A percentile compares a stretch with the other conserved stretches of the same genome.
phyloP scores from a whole-genome alignment of 83 land plant genomes.

The Picea mariana region DNA sequence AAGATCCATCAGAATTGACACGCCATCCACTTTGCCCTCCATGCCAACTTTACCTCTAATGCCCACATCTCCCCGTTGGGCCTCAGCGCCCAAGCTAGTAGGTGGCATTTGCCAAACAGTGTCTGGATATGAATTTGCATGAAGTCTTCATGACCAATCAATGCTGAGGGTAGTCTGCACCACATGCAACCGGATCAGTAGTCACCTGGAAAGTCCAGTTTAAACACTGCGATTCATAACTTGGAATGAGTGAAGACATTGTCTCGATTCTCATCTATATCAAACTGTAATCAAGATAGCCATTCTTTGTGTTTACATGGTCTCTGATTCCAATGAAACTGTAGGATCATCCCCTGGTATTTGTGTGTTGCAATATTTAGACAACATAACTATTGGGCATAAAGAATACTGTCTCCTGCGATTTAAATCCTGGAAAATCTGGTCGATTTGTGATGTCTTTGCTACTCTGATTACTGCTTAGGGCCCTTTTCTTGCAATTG shows the following conservation, averaged over 20 bases:
- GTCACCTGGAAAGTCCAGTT: background rate
- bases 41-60: no score
- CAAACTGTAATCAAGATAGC: background rate
- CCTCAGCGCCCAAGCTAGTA: no score
- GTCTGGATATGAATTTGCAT: background rate
- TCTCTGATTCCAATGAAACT: background rate
- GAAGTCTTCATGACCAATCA: background rate
- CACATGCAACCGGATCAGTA: background rate
- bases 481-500: background rate
- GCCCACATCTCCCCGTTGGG: no score
- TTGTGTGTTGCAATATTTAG: no score
- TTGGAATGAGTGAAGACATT: background rate
- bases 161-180: background rate
- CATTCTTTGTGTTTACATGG: background rate
- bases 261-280: background rate
- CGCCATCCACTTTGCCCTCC: no score
- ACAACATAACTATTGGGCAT: no score
- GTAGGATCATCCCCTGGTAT: background rate
- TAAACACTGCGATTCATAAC: background rate
- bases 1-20: no score
- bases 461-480: no score
- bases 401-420: no score
- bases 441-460: no score
- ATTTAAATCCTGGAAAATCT: no score
- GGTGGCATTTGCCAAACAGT: no score